These are phyloP conservation scores for Inga leiocalycina DNA, from an alignment of 306 rosid species.

Conservation along the genomic window DNA sequence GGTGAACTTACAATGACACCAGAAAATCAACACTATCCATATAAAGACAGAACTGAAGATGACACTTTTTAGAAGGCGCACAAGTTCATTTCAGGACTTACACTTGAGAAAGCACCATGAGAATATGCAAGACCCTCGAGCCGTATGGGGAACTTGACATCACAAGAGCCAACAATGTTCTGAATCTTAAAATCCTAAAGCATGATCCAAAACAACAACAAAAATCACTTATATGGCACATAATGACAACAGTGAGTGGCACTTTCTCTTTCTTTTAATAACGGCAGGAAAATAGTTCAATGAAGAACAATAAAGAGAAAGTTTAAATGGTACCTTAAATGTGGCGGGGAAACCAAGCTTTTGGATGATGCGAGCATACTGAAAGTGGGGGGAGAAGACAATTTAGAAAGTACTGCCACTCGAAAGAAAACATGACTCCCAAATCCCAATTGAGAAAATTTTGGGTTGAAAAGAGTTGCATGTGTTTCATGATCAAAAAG, in stretches of 20 bases:
- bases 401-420: constrained; percentile 10
- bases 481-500: not conserved
- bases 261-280: not conserved
- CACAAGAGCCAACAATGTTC: constrained; percentile 93
- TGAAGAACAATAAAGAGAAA: not conserved
- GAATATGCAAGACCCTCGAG: constrained; percentile 94
- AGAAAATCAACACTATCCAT: constrained; percentile 1
- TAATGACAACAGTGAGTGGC: not conserved
- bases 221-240: not conserved
- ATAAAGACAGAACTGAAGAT: constrained; percentile 1
- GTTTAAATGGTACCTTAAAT: constrained; percentile 61
- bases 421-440: not conserved
- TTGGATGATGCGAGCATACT: constrained; percentile 96
- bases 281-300: not conserved
- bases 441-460: not conserved
- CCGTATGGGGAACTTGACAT: constrained; percentile 91
- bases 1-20: constrained; percentile 14
- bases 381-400: constrained; percentile 25
- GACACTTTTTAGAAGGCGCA: not conserved
- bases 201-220: constrained; percentile 3
- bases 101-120: constrained; percentile 90
- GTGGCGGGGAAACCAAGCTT: constrained; percentile 87
- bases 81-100: constrained; percentile 38
- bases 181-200: constrained; percentile 78
- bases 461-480: not conserved